Conservation (phyloP, 148 eudicot species). For the Rhododendron griersonianum region DNA sequence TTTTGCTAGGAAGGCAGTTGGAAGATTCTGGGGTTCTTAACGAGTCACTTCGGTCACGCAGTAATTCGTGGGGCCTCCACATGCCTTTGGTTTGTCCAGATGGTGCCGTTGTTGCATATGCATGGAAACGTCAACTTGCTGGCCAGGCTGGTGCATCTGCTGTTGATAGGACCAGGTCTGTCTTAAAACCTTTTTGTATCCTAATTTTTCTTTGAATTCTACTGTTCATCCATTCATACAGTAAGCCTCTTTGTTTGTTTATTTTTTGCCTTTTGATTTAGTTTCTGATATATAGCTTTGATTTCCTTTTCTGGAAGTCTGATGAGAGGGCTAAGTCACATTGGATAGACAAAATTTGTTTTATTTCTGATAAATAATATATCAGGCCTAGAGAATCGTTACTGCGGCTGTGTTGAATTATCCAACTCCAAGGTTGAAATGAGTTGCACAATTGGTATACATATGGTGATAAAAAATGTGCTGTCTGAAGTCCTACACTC, state of each 20-base stretch:
- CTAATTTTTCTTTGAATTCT: not conserved
- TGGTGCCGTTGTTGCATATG: constrained; percentile 99
- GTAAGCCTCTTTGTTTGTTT: not conserved
- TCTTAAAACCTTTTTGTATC: not conserved
- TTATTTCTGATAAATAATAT: not conserved
- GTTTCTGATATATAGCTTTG: not conserved
- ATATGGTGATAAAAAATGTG: not conserved
- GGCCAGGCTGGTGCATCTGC: constrained; percentile 99
- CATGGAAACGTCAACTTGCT: constrained; percentile 99
- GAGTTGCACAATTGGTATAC: no score
- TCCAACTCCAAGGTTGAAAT: not conserved
- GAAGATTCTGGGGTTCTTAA: constrained; percentile 89
- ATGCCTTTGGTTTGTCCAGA: constrained; percentile 99
- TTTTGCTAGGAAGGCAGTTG: constrained; percentile 69
- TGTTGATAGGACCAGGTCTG: constrained; percentile 92
- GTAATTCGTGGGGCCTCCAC: constrained; percentile 99
- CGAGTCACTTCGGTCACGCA: constrained; percentile 86
- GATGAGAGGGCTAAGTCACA: not conserved
- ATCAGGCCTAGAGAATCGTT: not conserved
- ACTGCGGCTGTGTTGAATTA: not conserved
- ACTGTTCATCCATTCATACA: not conserved
- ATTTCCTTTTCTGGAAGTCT: not conserved
- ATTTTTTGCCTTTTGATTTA: not conserved
- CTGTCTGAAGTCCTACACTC: not conserved
- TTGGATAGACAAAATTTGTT: not conserved